Evolutionary conservation across 2,329 filamentous ascomycete species (phyloP).

Genomic region (Xylaria sp.): DNA sequence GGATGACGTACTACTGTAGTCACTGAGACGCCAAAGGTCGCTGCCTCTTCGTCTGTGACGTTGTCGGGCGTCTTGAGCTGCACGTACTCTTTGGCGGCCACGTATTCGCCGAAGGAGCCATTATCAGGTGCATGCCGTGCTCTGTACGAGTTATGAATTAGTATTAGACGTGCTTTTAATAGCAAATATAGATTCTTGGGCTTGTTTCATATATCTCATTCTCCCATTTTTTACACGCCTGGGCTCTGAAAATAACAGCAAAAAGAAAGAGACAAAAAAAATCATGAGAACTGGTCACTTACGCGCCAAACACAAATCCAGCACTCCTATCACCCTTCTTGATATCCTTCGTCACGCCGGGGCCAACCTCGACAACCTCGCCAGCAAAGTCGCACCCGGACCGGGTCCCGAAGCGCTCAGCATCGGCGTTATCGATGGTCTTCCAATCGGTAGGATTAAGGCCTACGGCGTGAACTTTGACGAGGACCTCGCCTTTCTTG

Average conservation of each 20-base stretch:
- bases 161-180: neutral
- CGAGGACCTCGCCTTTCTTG: constrained; percentile 47
- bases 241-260: neutral
- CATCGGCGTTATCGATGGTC: constrained; percentile 41
- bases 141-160: constrained; percentile 34
- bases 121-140: constrained; percentile 54
- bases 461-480: constrained; percentile 51
- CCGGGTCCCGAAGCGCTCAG: constrained; percentile 36
- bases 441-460: constrained; percentile 54
- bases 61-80: constrained; percentile 59
- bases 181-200: neutral
- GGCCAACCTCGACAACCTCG: constrained; percentile 59
- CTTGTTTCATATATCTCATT: neutral
- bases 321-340: constrained; percentile 61
- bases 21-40: constrained; percentile 56
- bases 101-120: constrained; percentile 58
- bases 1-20: constrained; percentile 54
- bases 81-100: constrained; percentile 54
- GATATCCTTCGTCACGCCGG: constrained; percentile 55
- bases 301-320: constrained; percentile 49
- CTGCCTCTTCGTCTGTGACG: constrained; percentile 60
- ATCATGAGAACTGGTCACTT: constrained; percentile 17
- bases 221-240: neutral
- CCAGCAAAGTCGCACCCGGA: constrained; percentile 62
- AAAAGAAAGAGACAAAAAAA: neutral